Conservation (phyloP, 1,284 basidiomycete genomes). For the Veloboletus limbatus region DNA sequence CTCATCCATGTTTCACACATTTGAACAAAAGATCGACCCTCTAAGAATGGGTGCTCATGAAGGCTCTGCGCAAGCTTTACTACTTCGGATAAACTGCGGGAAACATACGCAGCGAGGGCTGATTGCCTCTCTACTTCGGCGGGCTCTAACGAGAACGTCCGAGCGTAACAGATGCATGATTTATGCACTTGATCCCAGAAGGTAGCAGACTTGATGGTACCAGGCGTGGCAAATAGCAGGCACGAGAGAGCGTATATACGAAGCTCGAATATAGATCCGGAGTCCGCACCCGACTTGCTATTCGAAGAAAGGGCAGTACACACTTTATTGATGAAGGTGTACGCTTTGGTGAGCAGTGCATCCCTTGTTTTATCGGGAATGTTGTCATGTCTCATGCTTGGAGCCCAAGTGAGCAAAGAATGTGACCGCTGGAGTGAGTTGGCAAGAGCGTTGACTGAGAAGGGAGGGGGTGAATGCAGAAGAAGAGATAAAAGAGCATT, state of each 20-base stretch:
- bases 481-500: conserved; percentile 37
- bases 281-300: conserved; percentile 9
- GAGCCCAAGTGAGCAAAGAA: conserved; percentile 54
- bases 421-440: conserved; percentile 36
- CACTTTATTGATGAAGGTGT: conserved; percentile 50
- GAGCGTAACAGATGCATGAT: conserved; percentile 44
- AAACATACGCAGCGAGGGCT: conserved; percentile 36
- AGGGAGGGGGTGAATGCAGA: conserved; percentile 19
- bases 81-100: conserved; percentile 42
- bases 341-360: conserved; percentile 54
- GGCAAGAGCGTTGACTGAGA: conserved; percentile 31
- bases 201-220: conserved; percentile 42
- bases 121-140: conserved; percentile 32
- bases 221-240: conserved; percentile 42
- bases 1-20: conserved; percentile 66
- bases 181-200: conserved; percentile 70
- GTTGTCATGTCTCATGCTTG: conserved; percentile 32
- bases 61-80: conserved; percentile 38
- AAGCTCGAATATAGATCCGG: conserved; percentile 42
- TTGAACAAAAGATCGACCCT: conserved; percentile 49
- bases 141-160: conserved; percentile 15
- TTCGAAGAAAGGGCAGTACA: conserved; percentile 32
- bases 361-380: conserved; percentile 56
- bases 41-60: conserved; percentile 38
- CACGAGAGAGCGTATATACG: conserved; percentile 49